Evolutionary conservation across 169 alveolate genomes (phyloP).

Genomic region (Amoebophrya sp.): DNA sequence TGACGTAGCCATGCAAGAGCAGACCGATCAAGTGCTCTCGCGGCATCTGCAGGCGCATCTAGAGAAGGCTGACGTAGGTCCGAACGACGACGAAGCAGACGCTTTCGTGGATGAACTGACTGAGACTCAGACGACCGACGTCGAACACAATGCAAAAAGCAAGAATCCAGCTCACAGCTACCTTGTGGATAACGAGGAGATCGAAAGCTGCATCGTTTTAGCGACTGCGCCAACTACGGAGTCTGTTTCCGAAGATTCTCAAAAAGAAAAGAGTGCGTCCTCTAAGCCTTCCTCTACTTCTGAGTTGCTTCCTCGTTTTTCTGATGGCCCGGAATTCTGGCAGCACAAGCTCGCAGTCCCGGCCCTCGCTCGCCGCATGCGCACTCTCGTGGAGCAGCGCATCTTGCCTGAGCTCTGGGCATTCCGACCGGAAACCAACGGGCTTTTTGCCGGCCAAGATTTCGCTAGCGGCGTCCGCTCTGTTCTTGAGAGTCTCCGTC

Average conservation of each 20-base stretch:
- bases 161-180: neutral
- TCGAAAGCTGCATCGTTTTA: too few species aligned
- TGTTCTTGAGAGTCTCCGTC: neutral
- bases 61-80: neutral
- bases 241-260: neutral
- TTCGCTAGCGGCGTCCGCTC: neutral
- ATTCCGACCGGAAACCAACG: neutral
- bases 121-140: neutral
- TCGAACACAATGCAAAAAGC: neutral
- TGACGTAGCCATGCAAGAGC: slow-evolving; percentile 40
- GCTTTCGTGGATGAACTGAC: neutral
- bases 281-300: too few species aligned
- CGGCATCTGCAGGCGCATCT: neutral
- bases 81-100: neutral
- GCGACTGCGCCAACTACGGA: neutral
- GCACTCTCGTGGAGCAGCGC: neutral
- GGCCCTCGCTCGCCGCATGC: neutral
- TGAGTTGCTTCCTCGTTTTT: neutral
- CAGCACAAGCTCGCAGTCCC: neutral
- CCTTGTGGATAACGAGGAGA: too few species aligned
- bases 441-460: neutral
- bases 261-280: neutral
- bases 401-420: neutral
- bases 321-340: neutral
- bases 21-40: neutral